phyloP scores from a whole-genome alignment of 768 basidiomycete genomes.

The Lentinus brumalis region DNA sequence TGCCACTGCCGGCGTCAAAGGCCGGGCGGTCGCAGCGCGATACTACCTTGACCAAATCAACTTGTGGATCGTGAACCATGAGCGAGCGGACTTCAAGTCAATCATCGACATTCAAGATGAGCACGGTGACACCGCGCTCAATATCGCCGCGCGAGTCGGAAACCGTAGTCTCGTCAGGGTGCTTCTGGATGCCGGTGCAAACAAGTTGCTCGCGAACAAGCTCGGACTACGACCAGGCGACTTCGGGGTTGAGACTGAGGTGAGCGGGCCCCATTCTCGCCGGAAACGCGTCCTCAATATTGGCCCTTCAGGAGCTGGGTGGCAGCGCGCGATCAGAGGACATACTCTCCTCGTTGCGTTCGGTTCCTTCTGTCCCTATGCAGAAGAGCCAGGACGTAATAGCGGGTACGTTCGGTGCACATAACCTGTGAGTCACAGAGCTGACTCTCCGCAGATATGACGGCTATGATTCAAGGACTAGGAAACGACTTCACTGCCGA shows the following conservation, averaged over 20 bases:
- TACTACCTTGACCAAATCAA: conserved; percentile 93
- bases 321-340: conserved; percentile 77
- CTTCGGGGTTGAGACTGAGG: conserved; percentile 93
- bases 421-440: not conserved
- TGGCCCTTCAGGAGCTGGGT: conserved; percentile 57
- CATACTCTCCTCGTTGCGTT: conserved; percentile 70
- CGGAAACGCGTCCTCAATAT: not conserved
- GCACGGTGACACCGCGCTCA: conserved; percentile 94
- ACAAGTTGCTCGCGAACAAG: conserved; percentile 87
- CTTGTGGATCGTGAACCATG: conserved; percentile 78
- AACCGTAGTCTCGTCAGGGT: conserved; percentile 85
- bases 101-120: conserved; percentile 92
- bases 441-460: conserved; percentile 61
- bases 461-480: conserved; percentile 78
- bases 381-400: conserved; percentile 91
- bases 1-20: conserved; percentile 88
- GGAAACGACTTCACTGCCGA: conserved; percentile 80
- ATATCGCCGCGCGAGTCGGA: conserved; percentile 93
- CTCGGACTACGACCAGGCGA: conserved; percentile 91
- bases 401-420: conserved; percentile 49
- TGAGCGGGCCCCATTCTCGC: conserved; percentile 34
- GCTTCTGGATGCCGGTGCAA: conserved; percentile 90
- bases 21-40: conserved; percentile 78
- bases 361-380: conserved; percentile 73
- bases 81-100: conserved; percentile 74